Evolutionary conservation across 805 yeast genomes (phyloP), one percentile per base, ranked within the genome.

Genomic region (Candida maris): DNA sequence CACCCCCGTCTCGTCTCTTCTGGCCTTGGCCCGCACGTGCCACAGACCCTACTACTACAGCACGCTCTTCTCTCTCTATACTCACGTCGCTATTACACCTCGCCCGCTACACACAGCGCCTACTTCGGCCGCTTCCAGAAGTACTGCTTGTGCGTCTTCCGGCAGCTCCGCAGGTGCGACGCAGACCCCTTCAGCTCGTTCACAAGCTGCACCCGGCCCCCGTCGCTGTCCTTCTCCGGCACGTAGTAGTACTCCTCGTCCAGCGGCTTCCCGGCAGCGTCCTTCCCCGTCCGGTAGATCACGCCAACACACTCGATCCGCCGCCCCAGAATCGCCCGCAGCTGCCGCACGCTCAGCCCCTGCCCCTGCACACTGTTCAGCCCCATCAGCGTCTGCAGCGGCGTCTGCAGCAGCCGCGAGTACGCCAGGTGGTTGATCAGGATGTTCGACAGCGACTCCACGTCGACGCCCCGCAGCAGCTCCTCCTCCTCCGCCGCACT

Each of bases 181-280:
- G 91, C 86, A 4, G 83, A 75, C 8, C 97, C 97, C 56, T 86
- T 84, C 36, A 87, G 65, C 30, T 84, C 80, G 34, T 77, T 73
- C 5, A 89, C 95, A 45, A 88, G 63, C 32, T 61, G 61, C 27
- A 77, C 79, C 56, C 98, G 79, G 32, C 78, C 78, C 19, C 56
- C 52, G 54, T 91, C 95, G 24, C 62, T 56, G 60, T 93, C 98
- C 30, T 79, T 73, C 48, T 88, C 97, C 3, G 88, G 79, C 39
- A 81, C 78, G 56, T 93, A 93, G 60, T 88, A 93, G 56, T 86
- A 93, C 57, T 93, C 97, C 57, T 87, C 95, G 48, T 91, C 97
- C 44, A 93, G 68, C 3, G 85, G 85, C 59, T 88, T 87, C 8
- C 97, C 98, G 2, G 96, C 94, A 3, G 97, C 97, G 61, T 93